phyloP scores from a whole-genome alignment of 2,329 filamentous ascomycete species.

The Neopestalotiopsis clavispora region DNA sequence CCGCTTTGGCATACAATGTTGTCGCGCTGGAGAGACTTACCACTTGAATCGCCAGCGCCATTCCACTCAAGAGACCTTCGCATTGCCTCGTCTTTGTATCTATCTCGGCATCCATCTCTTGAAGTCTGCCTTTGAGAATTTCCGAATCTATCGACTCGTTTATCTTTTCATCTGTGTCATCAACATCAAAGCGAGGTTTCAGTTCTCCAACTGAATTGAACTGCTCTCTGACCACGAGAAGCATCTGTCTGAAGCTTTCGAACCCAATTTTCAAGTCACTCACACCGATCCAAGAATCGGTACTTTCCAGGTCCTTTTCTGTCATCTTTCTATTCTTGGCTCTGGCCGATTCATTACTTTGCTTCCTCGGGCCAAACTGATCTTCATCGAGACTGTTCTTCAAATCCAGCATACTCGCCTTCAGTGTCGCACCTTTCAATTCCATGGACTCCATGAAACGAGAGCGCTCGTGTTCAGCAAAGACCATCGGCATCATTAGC shows the following conservation, averaged over 20 bases:
- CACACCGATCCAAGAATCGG: constrained; percentile 23
- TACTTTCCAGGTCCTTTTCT: constrained; percentile 23
- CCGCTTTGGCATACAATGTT: too few species aligned
- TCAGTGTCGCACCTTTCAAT: background rate
- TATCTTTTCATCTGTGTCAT: background rate
- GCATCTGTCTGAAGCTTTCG: constrained; percentile 18
- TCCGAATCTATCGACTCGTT: background rate
- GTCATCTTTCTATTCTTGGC: constrained; percentile 12
- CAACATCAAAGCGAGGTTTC: background rate
- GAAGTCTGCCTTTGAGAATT: too few species aligned
- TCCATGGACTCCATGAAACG: constrained; percentile 23
- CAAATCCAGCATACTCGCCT: too few species aligned
- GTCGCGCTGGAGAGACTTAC: too few species aligned
- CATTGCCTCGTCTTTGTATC: too few species aligned
- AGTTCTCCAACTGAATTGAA: background rate
- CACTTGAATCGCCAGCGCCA: too few species aligned
- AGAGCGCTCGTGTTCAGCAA: constrained; percentile 24
- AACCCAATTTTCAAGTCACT: constrained; percentile 26
- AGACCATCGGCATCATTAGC: constrained; percentile 27
- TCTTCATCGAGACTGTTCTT: too few species aligned
- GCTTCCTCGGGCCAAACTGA: too few species aligned
- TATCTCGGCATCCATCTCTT: too few species aligned
- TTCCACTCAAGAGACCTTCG: too few species aligned
- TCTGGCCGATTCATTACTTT: too few species aligned
- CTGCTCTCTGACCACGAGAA: constrained; percentile 19